phyloP scores from a whole-genome alignment of 208 protist species.

The Herpetomonas samuelpessoai region DNA sequence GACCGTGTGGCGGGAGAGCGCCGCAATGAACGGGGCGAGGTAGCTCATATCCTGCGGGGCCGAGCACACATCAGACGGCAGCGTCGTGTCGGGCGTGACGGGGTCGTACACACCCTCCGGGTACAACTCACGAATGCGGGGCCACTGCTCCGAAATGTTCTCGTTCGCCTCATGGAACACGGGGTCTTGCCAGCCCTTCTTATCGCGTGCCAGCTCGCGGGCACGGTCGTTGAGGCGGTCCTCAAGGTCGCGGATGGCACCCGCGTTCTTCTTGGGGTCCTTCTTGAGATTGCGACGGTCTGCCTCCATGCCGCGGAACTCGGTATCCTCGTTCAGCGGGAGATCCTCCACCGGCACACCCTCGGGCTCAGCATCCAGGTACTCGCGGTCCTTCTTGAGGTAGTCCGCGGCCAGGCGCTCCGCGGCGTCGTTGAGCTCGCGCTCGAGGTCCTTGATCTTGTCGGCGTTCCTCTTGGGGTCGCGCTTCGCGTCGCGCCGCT shows the following conservation, averaged over 20 bases:
- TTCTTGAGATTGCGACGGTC: conserved; percentile 27
- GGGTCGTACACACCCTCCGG: conserved; percentile 63
- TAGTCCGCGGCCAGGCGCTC: conserved; percentile 34
- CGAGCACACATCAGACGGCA: conserved; percentile 52
- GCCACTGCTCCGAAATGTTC: conserved; percentile 68
- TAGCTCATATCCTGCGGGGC: conserved; percentile 51
- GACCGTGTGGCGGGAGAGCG: conserved; percentile 50
- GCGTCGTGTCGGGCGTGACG: conserved; percentile 49
- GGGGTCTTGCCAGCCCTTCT: conserved; percentile 74
- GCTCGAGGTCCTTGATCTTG: conserved; percentile 37
- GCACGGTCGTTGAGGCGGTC: conserved; percentile 41
- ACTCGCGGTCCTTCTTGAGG: conserved; percentile 29
- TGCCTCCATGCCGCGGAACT: conserved; percentile 51
- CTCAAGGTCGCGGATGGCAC: conserved; percentile 25
- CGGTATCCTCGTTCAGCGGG: conserved; percentile 33
- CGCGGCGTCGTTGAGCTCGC: conserved; percentile 38
- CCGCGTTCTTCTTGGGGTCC: conserved; percentile 30
- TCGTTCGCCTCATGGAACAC: conserved; percentile 74
- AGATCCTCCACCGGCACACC: conserved; percentile 42
- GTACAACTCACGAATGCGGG: conserved; percentile 73
- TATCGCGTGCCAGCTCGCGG: conserved; percentile 48
- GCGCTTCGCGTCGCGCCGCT: conserved; percentile 53
- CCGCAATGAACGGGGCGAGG: conserved; percentile 76
- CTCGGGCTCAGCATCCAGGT: conserved; percentile 38
- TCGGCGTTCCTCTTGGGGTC: conserved; percentile 39